Percentiles rank a stretch among this genome's conserved stretches.
Conservation (phyloP, 2,329 filamentous ascomycete species). For the Xylaria arbuscula region DNA sequence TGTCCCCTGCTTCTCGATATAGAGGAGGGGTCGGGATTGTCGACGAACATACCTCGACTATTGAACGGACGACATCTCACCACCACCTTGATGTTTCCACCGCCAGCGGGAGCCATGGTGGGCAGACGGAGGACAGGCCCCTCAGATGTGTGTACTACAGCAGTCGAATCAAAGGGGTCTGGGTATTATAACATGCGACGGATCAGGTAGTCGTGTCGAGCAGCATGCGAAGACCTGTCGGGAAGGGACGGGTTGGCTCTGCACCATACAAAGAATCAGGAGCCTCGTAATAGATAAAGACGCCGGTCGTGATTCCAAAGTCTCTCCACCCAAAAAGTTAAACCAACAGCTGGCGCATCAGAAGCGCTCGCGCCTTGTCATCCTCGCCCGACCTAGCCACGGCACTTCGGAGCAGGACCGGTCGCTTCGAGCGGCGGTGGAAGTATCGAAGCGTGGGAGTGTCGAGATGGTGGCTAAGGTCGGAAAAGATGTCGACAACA, state of each 20-base stretch:
- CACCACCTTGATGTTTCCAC: conserved; percentile 99
- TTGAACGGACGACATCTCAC: conserved; percentile 97
- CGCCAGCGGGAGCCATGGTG: conserved; percentile 74
- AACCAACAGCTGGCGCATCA: conserved; percentile 34
- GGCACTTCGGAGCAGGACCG: conserved; percentile 9
- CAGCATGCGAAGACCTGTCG: no score
- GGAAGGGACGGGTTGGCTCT: background rate
- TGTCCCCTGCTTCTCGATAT: background rate
- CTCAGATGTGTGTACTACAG: conserved; percentile 39
- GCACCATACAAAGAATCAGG: conserved; percentile 13
- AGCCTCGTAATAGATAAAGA: conserved; percentile 2
- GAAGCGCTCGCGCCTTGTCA: conserved; percentile 35
- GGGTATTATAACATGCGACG: conserved; percentile 33
- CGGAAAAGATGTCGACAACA: conserved; percentile 6
- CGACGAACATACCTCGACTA: conserved; percentile 75
- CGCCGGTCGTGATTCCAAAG: conserved; percentile 27
- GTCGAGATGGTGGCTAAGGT: background rate
- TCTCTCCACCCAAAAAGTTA: conserved; percentile 24
- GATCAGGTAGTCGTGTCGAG: conserved; percentile 7
- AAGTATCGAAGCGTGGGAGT: background rate
- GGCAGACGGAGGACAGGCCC: conserved; percentile 40
- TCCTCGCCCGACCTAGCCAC: conserved; percentile 28
- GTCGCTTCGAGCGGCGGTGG: conserved; percentile 8
- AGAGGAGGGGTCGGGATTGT: conserved; percentile 5
- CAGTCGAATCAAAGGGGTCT: background rate